Conservation (phyloP, 208 protist species). For the Novymonas esmeraldas region DNA sequence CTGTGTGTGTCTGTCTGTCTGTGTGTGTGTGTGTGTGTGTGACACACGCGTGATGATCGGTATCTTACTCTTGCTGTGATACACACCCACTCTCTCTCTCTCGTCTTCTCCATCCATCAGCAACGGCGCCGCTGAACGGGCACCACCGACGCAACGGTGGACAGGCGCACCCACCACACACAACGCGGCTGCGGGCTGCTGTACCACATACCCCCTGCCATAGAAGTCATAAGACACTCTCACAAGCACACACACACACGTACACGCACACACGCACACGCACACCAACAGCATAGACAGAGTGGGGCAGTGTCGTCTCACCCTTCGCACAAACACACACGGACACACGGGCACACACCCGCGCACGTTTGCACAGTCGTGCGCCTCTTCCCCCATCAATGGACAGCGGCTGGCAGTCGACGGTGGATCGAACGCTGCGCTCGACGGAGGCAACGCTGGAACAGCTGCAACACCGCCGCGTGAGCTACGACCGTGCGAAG, state of each 20-base stretch:
- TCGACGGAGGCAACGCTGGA: constrained; percentile 52
- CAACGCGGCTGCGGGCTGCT: too few species aligned
- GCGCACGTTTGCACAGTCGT: too few species aligned
- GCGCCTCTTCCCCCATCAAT: constrained; percentile 9
- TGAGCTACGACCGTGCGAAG: constrained; percentile 37
- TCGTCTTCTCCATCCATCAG: neutral
- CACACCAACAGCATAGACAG: too few species aligned
- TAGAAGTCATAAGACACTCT: neutral
- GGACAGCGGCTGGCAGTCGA: constrained; percentile 28
- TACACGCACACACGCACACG: constrained; percentile 1
- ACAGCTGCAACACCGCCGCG: constrained; percentile 46
- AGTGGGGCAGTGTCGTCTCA: too few species aligned
- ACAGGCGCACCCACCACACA: too few species aligned
- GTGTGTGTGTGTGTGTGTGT: neutral
- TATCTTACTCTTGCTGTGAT: neutral
- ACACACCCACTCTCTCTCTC: neutral
- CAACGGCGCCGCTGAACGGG: neutral
- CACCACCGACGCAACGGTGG: too few species aligned
- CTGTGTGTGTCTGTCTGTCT: constrained; percentile 3
- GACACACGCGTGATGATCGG: neutral
- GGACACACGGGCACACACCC: neutral
- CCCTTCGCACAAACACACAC: neutral
- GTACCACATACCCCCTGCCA: neutral
- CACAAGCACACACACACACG: neutral
- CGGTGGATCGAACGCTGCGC: constrained; percentile 52